These are phyloP conservation scores for Teratosphaeria viscida DNA, from an alignment of 2,329 filamentous ascomycete genomes.

Conservation along the genomic window DNA sequence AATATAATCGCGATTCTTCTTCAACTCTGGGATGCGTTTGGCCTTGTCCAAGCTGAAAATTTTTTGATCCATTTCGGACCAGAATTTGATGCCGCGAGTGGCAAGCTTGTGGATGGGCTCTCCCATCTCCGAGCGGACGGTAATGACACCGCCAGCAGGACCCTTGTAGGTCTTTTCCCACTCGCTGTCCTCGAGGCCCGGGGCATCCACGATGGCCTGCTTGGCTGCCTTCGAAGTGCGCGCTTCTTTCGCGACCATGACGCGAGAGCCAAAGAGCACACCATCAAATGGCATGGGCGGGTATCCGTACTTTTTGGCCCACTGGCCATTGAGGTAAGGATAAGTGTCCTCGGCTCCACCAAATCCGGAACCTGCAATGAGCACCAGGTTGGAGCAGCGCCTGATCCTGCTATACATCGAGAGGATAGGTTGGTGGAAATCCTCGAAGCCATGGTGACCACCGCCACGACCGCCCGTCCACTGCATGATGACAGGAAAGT, in stretches of 20 bases:
- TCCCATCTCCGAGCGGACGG: slow-evolving; percentile 96
- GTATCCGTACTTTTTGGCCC: slow-evolving; percentile 79
- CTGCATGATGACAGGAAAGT: slow-evolving; percentile 84
- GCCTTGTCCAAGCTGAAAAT: slow-evolving; percentile 95
- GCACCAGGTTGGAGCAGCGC: slow-evolving; percentile 73
- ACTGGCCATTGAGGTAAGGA: slow-evolving; percentile 79
- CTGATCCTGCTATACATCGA: slow-evolving; percentile 86
- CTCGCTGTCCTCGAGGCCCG: slow-evolving; percentile 67
- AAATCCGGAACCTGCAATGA: slow-evolving; percentile 86
- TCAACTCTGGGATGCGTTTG: slow-evolving; percentile 77
- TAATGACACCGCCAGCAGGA: slow-evolving; percentile 84
- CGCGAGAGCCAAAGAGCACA: slow-evolving; percentile 78
- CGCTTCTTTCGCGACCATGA: slow-evolving; percentile 92
- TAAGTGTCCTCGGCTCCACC: slow-evolving; percentile 84
- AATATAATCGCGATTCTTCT: slow-evolving; percentile 81
- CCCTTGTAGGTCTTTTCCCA: slow-evolving; percentile 95
- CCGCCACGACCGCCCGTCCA: slow-evolving; percentile 93
- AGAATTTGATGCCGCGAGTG: slow-evolving; percentile 89
- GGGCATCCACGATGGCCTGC: slow-evolving; percentile 78
- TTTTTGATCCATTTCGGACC: slow-evolving; percentile 98
- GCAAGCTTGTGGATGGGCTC: slow-evolving; percentile 99
- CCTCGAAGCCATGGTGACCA: slow-evolving; percentile 89
- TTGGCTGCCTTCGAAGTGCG: slow-evolving; percentile 81
- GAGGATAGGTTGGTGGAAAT: slow-evolving; percentile 86
- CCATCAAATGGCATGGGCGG: slow-evolving; percentile 92